A percentile compares a stretch with the other conserved stretches of the same genome.
Conservation (phyloP, 768 basidiomycete genomes). For the Russula ochroleuca region DNA sequence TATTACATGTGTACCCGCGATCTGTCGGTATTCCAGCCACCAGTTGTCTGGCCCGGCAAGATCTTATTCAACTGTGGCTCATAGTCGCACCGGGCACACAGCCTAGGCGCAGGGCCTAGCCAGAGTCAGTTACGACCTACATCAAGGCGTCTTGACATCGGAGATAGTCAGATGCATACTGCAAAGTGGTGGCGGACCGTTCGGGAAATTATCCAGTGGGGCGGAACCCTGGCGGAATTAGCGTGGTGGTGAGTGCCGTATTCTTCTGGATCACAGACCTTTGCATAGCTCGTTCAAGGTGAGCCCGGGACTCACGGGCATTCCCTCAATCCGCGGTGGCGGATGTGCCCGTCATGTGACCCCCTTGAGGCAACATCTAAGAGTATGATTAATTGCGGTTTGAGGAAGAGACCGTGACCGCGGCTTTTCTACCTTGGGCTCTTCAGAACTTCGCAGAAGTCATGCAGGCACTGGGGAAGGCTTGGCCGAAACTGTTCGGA, state of each 20-base stretch:
- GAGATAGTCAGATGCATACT: conserved; percentile 8
- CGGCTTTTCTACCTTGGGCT: conserved; percentile 10
- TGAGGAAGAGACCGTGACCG: conserved; percentile 16
- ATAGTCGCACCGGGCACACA: not conserved
- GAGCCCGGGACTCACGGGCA: too few species aligned
- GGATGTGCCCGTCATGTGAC: conserved; percentile 8
- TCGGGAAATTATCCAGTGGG: not conserved
- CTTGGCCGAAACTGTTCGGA: conserved; percentile 9
- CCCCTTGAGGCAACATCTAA: not conserved
- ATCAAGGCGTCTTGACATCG: conserved; percentile 4
- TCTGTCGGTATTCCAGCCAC: not conserved
- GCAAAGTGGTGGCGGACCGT: not conserved
- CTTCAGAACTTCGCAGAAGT: conserved; percentile 14
- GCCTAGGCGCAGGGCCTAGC: conserved; percentile 1
- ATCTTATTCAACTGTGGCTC: not conserved
- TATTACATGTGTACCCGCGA: not conserved
- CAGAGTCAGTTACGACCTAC: conserved; percentile 2
- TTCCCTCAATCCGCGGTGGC: not conserved
- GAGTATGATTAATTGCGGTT: conserved; percentile 16
- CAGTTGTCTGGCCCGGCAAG: not conserved
- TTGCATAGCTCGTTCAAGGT: not conserved
- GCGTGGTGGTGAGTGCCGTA: not conserved
- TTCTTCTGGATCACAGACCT: not conserved
- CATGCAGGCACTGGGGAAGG: conserved; percentile 6
- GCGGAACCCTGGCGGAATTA: not conserved